Percentiles rank a stretch among this genome's conserved stretches.
phyloP scores from a whole-genome alignment of 2,329 filamentous ascomycete species.

The Thielaviopsis punctulata region DNA sequence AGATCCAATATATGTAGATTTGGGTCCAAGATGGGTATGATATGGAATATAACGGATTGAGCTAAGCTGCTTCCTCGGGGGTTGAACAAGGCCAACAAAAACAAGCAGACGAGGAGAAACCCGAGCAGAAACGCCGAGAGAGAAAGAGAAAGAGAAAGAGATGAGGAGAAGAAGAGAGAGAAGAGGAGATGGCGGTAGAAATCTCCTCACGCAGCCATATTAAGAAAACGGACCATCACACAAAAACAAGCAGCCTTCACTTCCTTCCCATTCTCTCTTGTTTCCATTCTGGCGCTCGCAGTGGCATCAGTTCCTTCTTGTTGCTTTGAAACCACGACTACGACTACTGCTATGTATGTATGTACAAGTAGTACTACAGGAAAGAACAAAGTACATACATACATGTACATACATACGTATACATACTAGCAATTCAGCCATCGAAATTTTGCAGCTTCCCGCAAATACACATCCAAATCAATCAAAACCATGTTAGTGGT shows the following conservation, averaged over 20 bases:
- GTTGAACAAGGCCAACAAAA: no score
- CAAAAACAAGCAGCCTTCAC: background rate
- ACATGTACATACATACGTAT: no score
- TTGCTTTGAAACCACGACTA: no score
- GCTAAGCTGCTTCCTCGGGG: no score
- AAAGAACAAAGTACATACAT: no score
- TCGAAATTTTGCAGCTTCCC: background rate
- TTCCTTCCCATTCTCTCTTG: background rate
- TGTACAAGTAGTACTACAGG: no score
- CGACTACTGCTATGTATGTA: no score
- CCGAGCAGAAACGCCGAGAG: background rate
- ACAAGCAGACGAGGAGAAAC: no score
- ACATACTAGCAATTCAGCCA: background rate
- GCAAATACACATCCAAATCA: background rate
- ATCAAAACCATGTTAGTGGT: conserved; percentile 10
- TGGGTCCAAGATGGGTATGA: background rate
- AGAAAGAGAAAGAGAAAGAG: background rate
- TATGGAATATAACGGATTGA: background rate
- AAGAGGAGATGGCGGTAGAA: background rate
- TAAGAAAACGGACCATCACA: background rate
- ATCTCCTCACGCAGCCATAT: background rate
- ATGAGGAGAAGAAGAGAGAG: background rate
- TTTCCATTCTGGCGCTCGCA: background rate
- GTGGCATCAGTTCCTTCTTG: background rate
- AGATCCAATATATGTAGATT: background rate